Percentiles rank a stretch among this genome's conserved stretches.
These are phyloP conservation scores for Peniophora sp. DNA, from an alignment of 1,284 basidiomycete genomes.

Conservation along the genomic window DNA sequence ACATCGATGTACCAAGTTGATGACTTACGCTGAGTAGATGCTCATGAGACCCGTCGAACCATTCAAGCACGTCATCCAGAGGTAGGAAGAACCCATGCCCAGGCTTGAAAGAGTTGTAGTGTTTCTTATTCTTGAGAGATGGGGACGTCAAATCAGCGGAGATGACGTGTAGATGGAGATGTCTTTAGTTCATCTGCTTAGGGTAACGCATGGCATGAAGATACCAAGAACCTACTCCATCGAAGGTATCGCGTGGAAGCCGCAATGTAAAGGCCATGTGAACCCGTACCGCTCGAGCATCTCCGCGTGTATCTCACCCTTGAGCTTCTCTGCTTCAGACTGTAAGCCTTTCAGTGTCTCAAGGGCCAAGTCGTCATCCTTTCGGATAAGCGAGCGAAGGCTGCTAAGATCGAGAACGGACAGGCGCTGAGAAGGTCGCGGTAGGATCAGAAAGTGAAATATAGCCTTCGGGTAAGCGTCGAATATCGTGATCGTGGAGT, in stretches of 20 bases:
- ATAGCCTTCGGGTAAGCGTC: constrained; percentile 83
- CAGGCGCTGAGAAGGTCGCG: constrained; percentile 33
- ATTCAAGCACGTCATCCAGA: constrained; percentile 65
- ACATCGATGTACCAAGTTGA: constrained; percentile 28
- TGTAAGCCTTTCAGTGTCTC: constrained; percentile 48
- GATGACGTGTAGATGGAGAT: constrained; percentile 83
- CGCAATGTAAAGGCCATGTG: constrained; percentile 73
- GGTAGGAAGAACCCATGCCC: constrained; percentile 81
- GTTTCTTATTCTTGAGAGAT: constrained; percentile 83
- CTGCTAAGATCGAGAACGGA: constrained; percentile 38
- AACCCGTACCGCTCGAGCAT: constrained; percentile 77
- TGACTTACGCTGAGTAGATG: constrained; percentile 39
- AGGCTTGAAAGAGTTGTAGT: constrained; percentile 93
- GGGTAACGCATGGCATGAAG: background rate
- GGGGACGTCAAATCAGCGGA: constrained; percentile 76
- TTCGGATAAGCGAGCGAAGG: constrained; percentile 53
- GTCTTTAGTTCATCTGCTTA: constrained; percentile 35
- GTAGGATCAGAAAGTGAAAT: constrained; percentile 79
- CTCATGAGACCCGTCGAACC: constrained; percentile 47
- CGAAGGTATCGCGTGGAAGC: constrained; percentile 83
- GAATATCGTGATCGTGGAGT: constrained; percentile 65
- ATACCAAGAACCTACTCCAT: constrained; percentile 51
- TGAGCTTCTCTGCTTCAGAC: constrained; percentile 47
- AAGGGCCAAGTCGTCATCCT: constrained; percentile 43
- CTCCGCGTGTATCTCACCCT: constrained; percentile 65